Evolutionary conservation across 169 alveolate genomes (phyloP).

Genomic region (Theileria parva): DNA sequence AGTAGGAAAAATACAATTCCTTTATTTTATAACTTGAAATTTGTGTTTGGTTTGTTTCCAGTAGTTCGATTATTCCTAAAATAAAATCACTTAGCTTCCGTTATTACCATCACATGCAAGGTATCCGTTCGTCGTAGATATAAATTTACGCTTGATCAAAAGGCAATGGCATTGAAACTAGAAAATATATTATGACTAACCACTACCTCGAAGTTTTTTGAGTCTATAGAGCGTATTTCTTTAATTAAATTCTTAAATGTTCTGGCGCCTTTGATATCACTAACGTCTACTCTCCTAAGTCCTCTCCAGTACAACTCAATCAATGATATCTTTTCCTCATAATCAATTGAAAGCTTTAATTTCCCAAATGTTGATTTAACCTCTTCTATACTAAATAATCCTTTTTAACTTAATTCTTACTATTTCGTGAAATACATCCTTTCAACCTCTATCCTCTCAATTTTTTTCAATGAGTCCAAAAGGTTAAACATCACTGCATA

Average conservation of each 20-base stretch:
- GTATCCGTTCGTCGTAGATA: slow-evolving; percentile 26
- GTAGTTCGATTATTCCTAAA: slow-evolving; percentile 16
- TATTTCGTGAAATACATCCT: slow-evolving; percentile 23
- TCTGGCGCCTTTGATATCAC: slow-evolving; percentile 27
- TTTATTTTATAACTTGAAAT: slow-evolving; percentile 22
- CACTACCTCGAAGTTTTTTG: slow-evolving; percentile 41
- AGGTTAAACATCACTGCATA: slow-evolving; percentile 27
- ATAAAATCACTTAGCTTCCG: background rate
- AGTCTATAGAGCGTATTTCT: slow-evolving; percentile 10
- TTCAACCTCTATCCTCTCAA: slow-evolving; percentile 21
- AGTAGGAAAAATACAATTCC: slow-evolving; percentile 28
- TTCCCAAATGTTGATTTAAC: background rate
- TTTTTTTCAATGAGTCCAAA: slow-evolving; percentile 25
- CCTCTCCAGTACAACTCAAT: slow-evolving; percentile 56
- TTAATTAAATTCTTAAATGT: slow-evolving; percentile 17
- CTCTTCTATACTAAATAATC: slow-evolving; percentile 2
- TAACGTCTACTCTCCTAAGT: slow-evolving; percentile 28
- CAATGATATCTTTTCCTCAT: slow-evolving; percentile 49
- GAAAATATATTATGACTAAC: background rate
- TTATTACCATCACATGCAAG: slow-evolving; percentile 22
- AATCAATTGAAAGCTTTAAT: slow-evolving; percentile 23
- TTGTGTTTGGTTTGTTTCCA: background rate
- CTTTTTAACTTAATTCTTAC: slow-evolving; percentile 10
- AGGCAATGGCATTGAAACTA: slow-evolving; percentile 5
- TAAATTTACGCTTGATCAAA: slow-evolving; percentile 12